These are phyloP conservation scores for Globisporangium nunn DNA, from an alignment of 352 stramenopile species.

Conservation along the genomic window DNA sequence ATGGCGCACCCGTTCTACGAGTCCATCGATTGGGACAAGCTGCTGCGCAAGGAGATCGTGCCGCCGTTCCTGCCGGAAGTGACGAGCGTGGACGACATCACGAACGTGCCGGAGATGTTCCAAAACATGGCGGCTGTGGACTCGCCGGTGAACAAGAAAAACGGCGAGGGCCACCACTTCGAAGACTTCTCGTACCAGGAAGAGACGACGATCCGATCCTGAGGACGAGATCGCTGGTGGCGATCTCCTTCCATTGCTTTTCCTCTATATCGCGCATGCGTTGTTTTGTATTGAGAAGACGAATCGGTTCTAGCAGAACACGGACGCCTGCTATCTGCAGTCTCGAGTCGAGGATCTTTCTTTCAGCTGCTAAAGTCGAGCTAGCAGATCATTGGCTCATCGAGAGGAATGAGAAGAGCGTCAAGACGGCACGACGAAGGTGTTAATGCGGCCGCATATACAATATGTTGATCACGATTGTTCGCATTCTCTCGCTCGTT, in stretches of 20 bases:
- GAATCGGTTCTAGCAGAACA: too few species aligned
- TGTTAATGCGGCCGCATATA: not conserved
- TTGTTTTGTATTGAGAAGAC: too few species aligned
- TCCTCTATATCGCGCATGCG: too few species aligned
- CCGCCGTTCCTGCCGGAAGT: conserved; percentile 79
- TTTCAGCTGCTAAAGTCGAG: too few species aligned
- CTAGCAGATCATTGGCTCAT: too few species aligned
- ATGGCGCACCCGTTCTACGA: conserved; percentile 87
- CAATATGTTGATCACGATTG: not conserved
- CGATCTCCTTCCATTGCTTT: too few species aligned
- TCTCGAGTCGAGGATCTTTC: too few species aligned
- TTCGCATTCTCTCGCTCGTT: not conserved
- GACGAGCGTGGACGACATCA: conserved; percentile 74
- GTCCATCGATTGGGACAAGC: conserved; percentile 80
- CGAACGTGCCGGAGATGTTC: conserved; percentile 88
- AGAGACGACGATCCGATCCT: conserved; percentile 27
- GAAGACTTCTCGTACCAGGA: conserved; percentile 89
- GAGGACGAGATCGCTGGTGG: not conserved
- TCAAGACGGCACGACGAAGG: too few species aligned
- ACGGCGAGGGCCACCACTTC: conserved; percentile 79
- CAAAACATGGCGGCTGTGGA: conserved; percentile 86
- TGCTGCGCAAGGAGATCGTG: conserved; percentile 79
- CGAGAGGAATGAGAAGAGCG: too few species aligned
- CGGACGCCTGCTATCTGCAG: too few species aligned
- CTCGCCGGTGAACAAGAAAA: conserved; percentile 85